These are phyloP conservation scores for Microstegium vimineum DNA, from an alignment of 176 grass and related monocot genomes.

Conservation along the genomic window DNA sequence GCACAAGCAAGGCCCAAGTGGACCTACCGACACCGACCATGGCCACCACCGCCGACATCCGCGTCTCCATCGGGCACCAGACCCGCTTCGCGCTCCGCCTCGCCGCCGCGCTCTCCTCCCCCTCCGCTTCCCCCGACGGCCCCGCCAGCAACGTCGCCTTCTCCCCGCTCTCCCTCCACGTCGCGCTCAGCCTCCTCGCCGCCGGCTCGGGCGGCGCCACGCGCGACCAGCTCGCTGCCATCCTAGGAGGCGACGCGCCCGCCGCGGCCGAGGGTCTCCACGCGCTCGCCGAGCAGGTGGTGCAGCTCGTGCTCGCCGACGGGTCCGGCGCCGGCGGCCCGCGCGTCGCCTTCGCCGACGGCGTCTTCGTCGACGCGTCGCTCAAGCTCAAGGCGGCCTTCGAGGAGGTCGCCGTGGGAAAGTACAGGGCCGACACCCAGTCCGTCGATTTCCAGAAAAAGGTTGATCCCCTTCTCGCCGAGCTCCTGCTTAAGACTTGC, in stretches of 20 bases:
- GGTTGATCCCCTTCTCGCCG: conserved; percentile 13
- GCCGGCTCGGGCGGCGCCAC: conserved; percentile 59
- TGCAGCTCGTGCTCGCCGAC: conserved; percentile 62
- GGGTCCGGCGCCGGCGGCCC: conserved; percentile 57
- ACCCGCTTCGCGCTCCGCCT: conserved; percentile 64
- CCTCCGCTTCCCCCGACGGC: background rate
- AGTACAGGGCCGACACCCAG: conserved; percentile 50
- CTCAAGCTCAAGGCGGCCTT: conserved; percentile 33
- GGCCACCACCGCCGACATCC: conserved; percentile 54
- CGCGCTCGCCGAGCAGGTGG: conserved; percentile 53
- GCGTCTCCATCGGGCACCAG: conserved; percentile 33
- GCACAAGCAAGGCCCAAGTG: too few species aligned
- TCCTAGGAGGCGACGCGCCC: background rate
- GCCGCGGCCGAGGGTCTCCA: conserved; percentile 11
- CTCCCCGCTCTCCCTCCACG: conserved; percentile 80
- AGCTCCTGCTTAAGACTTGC: background rate
- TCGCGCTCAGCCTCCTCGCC: conserved; percentile 64
- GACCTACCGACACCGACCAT: conserved; percentile 14
- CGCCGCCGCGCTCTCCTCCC: conserved; percentile 41
- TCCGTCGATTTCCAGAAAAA: conserved; percentile 58
- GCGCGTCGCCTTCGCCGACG: conserved; percentile 41
- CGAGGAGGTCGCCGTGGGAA: conserved; percentile 14
- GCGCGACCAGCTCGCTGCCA: conserved; percentile 45
- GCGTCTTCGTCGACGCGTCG: conserved; percentile 52
- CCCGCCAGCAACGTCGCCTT: conserved; percentile 48